Conservation (phyloP, 1,284 basidiomycete genomes). For the Erythrobasidium hasegawianum region DNA sequence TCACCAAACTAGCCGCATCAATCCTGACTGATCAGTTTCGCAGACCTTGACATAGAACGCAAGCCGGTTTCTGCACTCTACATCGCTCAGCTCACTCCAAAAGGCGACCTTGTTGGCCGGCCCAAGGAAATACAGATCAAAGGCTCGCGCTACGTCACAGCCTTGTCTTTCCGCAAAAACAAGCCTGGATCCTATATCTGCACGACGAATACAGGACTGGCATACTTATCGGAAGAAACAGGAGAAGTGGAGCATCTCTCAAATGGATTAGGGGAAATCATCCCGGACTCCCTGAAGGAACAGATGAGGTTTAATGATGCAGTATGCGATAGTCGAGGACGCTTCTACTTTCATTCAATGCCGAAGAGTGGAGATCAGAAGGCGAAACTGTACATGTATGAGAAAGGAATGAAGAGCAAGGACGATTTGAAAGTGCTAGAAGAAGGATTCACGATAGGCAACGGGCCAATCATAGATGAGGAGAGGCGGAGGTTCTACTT, state of each 20-base stretch:
- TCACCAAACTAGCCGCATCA: too few relatives aligned
- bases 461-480: slow-evolving; percentile 31
- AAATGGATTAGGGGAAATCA: slow-evolving; percentile 17
- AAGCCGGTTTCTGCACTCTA: slow-evolving; percentile 28
- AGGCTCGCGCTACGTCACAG: slow-evolving; percentile 28
- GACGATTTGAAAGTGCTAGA: slow-evolving; percentile 29
- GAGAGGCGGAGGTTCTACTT: slow-evolving; percentile 29
- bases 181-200: slow-evolving; percentile 20
- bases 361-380: slow-evolving; percentile 8
- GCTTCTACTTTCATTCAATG: slow-evolving; percentile 36
- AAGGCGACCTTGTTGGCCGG: slow-evolving; percentile 1
- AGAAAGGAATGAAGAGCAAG: slow-evolving; percentile 13
- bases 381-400: slow-evolving; percentile 33
- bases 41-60: slow-evolving; percentile 34
- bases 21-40: background rate
- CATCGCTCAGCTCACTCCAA: slow-evolving; percentile 20
- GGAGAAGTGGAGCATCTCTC: slow-evolving; percentile 16
- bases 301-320: slow-evolving; percentile 35
- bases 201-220: slow-evolving; percentile 31
- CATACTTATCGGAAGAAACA: slow-evolving; percentile 25
- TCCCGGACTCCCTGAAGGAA: slow-evolving; percentile 12
- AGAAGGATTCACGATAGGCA: slow-evolving; percentile 28
- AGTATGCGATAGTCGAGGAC: slow-evolving; percentile 22
- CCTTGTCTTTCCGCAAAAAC: slow-evolving; percentile 24
- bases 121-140: slow-evolving; percentile 22